These are phyloP conservation scores for Apostasia shenzhenica DNA, from an alignment of 106 monocot genomes.

Conservation along the genomic window DNA sequence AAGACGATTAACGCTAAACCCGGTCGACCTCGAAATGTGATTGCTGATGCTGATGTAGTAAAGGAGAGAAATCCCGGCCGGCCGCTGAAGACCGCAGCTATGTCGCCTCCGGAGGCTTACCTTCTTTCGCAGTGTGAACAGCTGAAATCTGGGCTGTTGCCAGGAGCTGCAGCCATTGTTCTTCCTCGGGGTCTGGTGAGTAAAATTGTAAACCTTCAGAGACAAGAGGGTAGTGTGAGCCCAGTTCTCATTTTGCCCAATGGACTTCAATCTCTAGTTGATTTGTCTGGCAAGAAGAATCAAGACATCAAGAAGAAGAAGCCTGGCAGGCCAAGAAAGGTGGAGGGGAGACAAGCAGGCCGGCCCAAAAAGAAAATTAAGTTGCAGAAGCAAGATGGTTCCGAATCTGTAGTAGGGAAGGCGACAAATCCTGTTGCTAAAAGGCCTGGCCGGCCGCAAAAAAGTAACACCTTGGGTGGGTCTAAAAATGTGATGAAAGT, in stretches of 20 bases:
- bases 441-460: slow-evolving; percentile 9
- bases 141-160: slow-evolving; percentile 1
- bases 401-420: not conserved
- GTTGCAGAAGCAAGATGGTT: not conserved
- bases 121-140: slow-evolving; percentile 3
- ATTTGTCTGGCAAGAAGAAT: not conserved
- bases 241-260: slow-evolving; percentile 3
- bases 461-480: not conserved
- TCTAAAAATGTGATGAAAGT: not conserved
- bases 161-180: slow-evolving; percentile 1
- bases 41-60: not conserved
- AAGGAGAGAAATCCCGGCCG: not conserved
- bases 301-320: not conserved
- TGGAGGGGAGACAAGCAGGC: not conserved
- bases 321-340: not conserved
- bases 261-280: not conserved
- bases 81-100: not conserved
- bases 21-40: slow-evolving; percentile 8
- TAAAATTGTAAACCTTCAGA: not conserved
- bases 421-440: not conserved
- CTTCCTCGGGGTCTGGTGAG: slow-evolving; percentile 2
- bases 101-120: not conserved
- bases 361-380: not conserved
- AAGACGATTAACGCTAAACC: not conserved
- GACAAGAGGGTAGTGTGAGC: not conserved